Base-by-base conservation (phyloP, 1,139 yeast genomes). In the Saccharomyces uvarum region DNA sequence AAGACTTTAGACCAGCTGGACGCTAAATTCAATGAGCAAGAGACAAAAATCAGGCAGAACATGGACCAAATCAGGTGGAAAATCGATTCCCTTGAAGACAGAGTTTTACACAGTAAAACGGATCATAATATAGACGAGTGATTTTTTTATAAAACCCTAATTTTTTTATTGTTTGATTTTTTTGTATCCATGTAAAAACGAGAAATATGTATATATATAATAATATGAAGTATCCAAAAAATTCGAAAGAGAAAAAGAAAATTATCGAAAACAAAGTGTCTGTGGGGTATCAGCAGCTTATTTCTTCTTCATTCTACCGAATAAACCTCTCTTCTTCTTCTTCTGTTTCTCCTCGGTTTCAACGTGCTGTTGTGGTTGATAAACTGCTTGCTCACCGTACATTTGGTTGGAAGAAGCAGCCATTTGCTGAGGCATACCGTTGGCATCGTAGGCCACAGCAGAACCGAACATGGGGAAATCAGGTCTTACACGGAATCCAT, bases 401-500 rank as follows among this genome's bases (percentile, higher is more conserved):
- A 42, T 47, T n/a, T 42, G 50, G 28, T 28, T 48, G 32, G 51
- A 41, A 19, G 44, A 21, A 38, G 24, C 44, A 16, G 21, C 44
- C 3, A 9, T 24, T 38, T 38, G 44, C 11, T 38, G 44, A 2
- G 44, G 44, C 44, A 38, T 38, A 38, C 44, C 44, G 29, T 27
- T 50, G 75, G 75, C 73, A 78, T 79, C 58, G 78, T 81, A 27
- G 75, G 73, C 59, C 85, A 75, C 26, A 79, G 78, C 51, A 85
- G 82, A 86, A 93, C 53, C 24, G 57, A 57, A 16, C 55, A 52
- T 48, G 54, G 79, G 78, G 75, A 81, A 81, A 60, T 81, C 83
- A 21, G 78, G 77, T 61, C 88, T 76, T 13, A 81, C 81, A 53
- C 86, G 83, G 86, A 95, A 90, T 28, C 97, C 97, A 54, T 86